Evolutionary conservation across 2,329 filamentous ascomycete genomes (phyloP).

Genomic region (Ophiobolus disseminans): DNA sequence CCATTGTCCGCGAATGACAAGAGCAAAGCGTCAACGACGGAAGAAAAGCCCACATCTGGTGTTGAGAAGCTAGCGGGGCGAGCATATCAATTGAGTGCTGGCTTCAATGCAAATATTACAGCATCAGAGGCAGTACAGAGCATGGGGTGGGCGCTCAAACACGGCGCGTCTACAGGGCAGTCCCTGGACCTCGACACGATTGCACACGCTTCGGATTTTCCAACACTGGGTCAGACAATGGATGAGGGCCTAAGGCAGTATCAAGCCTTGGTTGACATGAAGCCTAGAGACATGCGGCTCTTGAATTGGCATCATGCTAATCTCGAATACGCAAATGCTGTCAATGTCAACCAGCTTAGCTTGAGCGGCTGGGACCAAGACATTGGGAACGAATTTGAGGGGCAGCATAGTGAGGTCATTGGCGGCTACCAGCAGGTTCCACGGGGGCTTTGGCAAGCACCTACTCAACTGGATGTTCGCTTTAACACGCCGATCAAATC

Average conservation of each 20-base stretch:
- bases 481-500: constrained; percentile 75
- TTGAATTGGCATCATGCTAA: constrained; percentile 99
- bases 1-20: constrained; percentile 57
- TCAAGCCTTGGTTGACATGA: constrained; percentile 79
- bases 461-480: constrained; percentile 76
- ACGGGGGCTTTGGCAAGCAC: constrained; percentile 81
- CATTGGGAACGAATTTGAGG: constrained; percentile 96
- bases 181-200: constrained; percentile 75
- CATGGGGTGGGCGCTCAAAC: constrained; percentile 82
- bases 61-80: constrained; percentile 71
- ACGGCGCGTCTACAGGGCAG: constrained; percentile 65
- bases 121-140: constrained; percentile 77
- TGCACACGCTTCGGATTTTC: constrained; percentile 65
- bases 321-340: constrained; percentile 95
- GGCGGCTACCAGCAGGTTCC: constrained; percentile 94
- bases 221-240: constrained; percentile 88
- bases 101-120: constrained; percentile 71
- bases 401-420: constrained; percentile 88
- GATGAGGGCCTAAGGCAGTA: constrained; percentile 92
- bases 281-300: constrained; percentile 83
- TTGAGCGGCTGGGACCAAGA: constrained; percentile 96
- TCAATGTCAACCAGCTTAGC: constrained; percentile 84
- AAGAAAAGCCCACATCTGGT: constrained; percentile 59
- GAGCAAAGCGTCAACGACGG: constrained; percentile 41
- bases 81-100: constrained; percentile 71